These are phyloP conservation scores for Sphaerostilbella broomeana DNA, from an alignment of 2,329 filamentous ascomycete species.

Conservation along the genomic window DNA sequence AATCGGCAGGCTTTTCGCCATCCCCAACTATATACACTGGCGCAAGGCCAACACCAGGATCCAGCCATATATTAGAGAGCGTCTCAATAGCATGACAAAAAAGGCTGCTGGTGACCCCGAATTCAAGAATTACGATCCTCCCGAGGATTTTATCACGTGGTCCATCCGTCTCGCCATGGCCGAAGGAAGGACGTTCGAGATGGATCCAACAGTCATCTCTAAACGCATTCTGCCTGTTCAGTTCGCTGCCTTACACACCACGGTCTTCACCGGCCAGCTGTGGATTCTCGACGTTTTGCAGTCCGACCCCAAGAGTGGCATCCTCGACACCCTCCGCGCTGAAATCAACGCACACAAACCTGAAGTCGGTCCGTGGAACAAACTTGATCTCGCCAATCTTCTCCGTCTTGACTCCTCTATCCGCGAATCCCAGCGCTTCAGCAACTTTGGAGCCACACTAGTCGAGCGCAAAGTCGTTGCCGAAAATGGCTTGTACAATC, in stretches of 20 bases:
- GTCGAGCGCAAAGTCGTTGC: conserved; percentile 40
- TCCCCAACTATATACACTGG: conserved; percentile 43
- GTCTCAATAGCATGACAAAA: conserved; percentile 39
- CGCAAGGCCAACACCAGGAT: conserved; percentile 35
- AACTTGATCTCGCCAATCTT: conserved; percentile 35
- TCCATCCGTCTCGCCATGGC: conserved; percentile 43
- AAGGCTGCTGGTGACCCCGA: conserved; percentile 34
- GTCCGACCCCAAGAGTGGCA: conserved; percentile 28
- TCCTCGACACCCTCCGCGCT: conserved; percentile 35
- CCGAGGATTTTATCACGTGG: conserved; percentile 55
- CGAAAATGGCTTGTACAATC: conserved; percentile 37
- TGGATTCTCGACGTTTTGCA: conserved; percentile 41
- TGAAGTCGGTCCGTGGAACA: conserved; percentile 38
- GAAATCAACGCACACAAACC: conserved; percentile 30
- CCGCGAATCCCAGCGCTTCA: conserved; percentile 45
- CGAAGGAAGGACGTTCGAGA: conserved; percentile 37
- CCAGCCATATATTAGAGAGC: conserved; percentile 42
- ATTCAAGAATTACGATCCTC: conserved; percentile 35
- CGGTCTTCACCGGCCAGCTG: conserved; percentile 43
- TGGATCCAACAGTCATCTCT: conserved; percentile 42
- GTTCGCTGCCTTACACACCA: conserved; percentile 55
- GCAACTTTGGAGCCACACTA: conserved; percentile 40
- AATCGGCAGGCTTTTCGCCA: conserved; percentile 37
- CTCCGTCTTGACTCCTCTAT: conserved; percentile 45
- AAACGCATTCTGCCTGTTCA: conserved; percentile 48